A percentile compares a stretch with the other conserved stretches of the same genome.
phyloP scores from a whole-genome alignment of 768 basidiomycete species.

The Rhodocollybia butyracea region DNA sequence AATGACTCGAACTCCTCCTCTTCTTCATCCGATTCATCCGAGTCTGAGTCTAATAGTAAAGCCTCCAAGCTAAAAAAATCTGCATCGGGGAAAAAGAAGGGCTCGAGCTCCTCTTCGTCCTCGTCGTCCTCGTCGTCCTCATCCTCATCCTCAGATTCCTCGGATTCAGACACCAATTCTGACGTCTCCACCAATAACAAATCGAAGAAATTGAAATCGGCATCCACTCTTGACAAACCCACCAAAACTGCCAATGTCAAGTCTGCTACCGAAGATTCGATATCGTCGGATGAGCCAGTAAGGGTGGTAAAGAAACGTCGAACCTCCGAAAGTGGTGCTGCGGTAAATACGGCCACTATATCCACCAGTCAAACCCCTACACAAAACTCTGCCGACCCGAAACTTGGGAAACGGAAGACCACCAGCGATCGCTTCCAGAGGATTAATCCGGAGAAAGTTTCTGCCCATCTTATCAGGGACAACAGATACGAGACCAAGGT shows the following conservation, averaged over 20 bases:
- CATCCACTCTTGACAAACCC: neutral
- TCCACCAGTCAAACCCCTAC: constrained; percentile 11
- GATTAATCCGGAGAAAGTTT: constrained; percentile 63
- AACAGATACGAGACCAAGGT: constrained; percentile 86
- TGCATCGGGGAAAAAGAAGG: neutral
- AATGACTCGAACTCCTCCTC: neutral
- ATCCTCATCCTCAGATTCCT: constrained; percentile 20
- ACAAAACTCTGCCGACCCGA: constrained; percentile 18
- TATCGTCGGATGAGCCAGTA: constrained; percentile 15
- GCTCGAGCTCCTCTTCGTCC: neutral
- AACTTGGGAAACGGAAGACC: constrained; percentile 30
- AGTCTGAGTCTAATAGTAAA: neutral
- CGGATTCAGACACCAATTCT: constrained; percentile 26
- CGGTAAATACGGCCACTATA: constrained; percentile 43
- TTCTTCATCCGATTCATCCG: neutral
- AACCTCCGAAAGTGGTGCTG: constrained; percentile 46
- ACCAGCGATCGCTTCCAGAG: constrained; percentile 75
- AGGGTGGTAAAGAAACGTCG: constrained; percentile 60
- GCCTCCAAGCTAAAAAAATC: neutral
- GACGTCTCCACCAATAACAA: constrained; percentile 13
- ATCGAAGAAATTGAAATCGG: constrained; percentile 1
- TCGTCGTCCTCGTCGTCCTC: constrained; percentile 8
- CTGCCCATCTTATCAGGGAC: constrained; percentile 39
- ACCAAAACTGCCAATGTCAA: neutral
- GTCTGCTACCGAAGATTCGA: neutral